Conservation (phyloP, 805 yeast species). For the Cyberlindnera nakhonratchasimensis region DNA sequence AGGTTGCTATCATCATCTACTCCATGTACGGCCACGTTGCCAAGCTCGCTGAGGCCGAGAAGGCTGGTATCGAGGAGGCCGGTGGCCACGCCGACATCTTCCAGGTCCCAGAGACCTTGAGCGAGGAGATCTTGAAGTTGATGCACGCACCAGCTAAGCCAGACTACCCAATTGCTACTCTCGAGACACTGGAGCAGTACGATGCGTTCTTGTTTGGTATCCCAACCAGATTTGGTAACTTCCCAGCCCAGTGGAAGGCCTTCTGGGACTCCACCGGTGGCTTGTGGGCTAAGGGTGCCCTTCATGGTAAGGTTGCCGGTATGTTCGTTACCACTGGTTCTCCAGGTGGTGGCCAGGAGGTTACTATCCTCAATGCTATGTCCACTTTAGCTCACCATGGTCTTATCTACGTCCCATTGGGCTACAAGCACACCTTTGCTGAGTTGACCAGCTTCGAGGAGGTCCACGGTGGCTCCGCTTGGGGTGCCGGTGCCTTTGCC, state of each 20-base stretch:
- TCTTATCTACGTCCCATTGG: conserved; percentile 71
- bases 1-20: conserved; percentile 50
- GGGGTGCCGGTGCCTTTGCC: conserved; percentile 85
- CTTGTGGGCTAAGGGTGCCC: conserved; percentile 68
- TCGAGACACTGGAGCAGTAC: conserved; percentile 53
- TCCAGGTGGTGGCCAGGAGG: conserved; percentile 78
- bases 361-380: conserved; percentile 56
- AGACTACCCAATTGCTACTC: conserved; percentile 53
- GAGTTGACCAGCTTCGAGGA: conserved; percentile 56
- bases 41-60: conserved; percentile 62
- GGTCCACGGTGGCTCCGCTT: conserved; percentile 78
- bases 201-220: conserved; percentile 77
- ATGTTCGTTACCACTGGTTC: conserved; percentile 68
- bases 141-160: conserved; percentile 67
- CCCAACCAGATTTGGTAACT: conserved; percentile 75
- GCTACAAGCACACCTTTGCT: conserved; percentile 58
- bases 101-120: conserved; percentile 79
- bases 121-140: conserved; percentile 53
- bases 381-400: conserved; percentile 73
- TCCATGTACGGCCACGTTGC: conserved; percentile 79
- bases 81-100: conserved; percentile 69
- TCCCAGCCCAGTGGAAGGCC: conserved; percentile 71
- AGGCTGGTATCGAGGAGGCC: conserved; percentile 64
- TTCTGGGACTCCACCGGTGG: conserved; percentile 80
- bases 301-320: conserved; percentile 72